Conservation (phyloP, 352 stramenopile species). For the Pythium pyrilobum region DNA sequence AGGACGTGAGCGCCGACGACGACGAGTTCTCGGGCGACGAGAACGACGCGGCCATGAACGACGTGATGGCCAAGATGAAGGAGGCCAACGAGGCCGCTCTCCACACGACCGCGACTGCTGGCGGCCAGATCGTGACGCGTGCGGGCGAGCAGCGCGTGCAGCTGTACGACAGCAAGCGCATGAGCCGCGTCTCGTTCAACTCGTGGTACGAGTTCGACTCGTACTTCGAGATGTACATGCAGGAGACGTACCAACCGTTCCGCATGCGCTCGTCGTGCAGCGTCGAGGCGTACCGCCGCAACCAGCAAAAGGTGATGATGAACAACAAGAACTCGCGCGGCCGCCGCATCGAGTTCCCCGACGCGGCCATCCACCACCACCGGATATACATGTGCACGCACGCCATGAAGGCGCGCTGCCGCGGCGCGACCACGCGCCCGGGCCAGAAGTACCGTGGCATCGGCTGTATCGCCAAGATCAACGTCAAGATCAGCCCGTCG, state of each 20-base stretch:
- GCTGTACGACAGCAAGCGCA: slow-evolving; percentile 77
- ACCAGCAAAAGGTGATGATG: slow-evolving; percentile 85
- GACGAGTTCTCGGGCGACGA: slow-evolving; percentile 49
- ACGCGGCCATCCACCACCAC: slow-evolving; percentile 78
- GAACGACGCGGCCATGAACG: slow-evolving; percentile 38
- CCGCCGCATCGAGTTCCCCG: slow-evolving; percentile 72
- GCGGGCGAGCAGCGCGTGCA: slow-evolving; percentile 32
- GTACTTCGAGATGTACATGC: slow-evolving; percentile 88
- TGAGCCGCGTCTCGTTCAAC: slow-evolving; percentile 80
- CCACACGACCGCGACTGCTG: slow-evolving; percentile 15
- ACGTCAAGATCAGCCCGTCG: slow-evolving; percentile 81
- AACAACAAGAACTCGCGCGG: slow-evolving; percentile 84
- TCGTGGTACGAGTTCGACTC: slow-evolving; percentile 85
- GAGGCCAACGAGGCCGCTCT: slow-evolving; percentile 21
- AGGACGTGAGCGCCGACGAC: slow-evolving; percentile 28
- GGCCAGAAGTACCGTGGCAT: slow-evolving; percentile 82
- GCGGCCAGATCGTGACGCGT: slow-evolving; percentile 23
- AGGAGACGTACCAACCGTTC: slow-evolving; percentile 84
- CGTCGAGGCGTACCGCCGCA: slow-evolving; percentile 75
- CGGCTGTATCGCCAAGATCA: slow-evolving; percentile 84
- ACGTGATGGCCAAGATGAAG: slow-evolving; percentile 63
- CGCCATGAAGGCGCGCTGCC: slow-evolving; percentile 80
- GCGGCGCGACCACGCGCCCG: slow-evolving; percentile 63
- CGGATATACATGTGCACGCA: slow-evolving; percentile 89
- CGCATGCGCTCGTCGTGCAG: slow-evolving; percentile 83